A percentile compares a stretch with the other conserved stretches of the same genome.
phyloP scores from a whole-genome alignment of 2,329 filamentous ascomycete genomes.

The Claviceps humidiphila region DNA sequence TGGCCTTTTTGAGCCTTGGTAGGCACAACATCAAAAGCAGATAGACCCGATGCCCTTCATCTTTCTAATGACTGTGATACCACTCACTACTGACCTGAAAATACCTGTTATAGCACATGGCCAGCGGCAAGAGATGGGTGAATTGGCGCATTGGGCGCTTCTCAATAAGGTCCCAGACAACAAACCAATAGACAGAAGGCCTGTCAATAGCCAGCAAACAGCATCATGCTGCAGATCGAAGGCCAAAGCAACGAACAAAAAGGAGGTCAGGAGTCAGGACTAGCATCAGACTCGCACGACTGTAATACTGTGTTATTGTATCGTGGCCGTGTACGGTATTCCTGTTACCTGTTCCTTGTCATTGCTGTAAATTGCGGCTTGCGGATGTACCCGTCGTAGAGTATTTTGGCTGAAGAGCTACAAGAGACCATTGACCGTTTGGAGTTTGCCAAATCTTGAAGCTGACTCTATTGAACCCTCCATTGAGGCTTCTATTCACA shows the following conservation, averaged over 20 bases:
- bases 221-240: background rate
- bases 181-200: background rate
- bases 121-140: background rate
- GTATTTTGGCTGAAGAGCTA: background rate
- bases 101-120: background rate
- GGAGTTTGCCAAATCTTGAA: slow-evolving; percentile 3
- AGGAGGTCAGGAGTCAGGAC: background rate
- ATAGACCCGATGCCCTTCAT: background rate
- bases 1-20: slow-evolving; percentile 1
- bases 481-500: slow-evolving; percentile 25
- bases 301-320: no score
- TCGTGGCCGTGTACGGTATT: no score
- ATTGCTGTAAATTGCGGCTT: no score
- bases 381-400: slow-evolving; percentile 2
- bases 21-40: background rate
- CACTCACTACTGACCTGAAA: background rate
- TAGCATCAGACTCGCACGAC: no score
- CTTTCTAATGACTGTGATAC: background rate
- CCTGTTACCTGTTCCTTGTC: no score
- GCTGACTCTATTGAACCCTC: slow-evolving; percentile 18
- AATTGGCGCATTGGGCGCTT: background rate
- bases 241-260: background rate
- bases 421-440: slow-evolving; percentile 3
- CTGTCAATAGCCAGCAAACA: slow-evolving; percentile 3
- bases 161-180: background rate